A percentile compares a stretch with the other conserved stretches of the same genome.
These are phyloP conservation scores for Lactuca saligna DNA, from an alignment of 129 eudicot genomes.

Conservation along the genomic window DNA sequence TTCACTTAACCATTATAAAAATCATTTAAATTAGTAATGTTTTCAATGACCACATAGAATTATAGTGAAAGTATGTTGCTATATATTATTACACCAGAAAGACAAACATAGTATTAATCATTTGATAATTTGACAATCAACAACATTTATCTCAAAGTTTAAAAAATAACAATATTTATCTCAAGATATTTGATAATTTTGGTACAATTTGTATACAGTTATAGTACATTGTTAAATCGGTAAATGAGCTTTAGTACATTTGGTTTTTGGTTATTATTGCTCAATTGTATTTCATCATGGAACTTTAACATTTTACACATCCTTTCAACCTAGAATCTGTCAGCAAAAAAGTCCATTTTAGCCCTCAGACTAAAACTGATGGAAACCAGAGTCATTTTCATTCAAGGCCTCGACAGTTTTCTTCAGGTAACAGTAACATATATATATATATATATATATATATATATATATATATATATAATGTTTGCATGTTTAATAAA, in stretches of 20 bases:
- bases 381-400: slow-evolving; percentile 55
- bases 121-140: neutral
- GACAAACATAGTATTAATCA: neutral
- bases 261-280: neutral
- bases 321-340: slow-evolving; percentile 56
- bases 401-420: slow-evolving; percentile 51
- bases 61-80: neutral
- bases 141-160: no score
- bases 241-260: neutral
- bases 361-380: slow-evolving; percentile 60
- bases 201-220: neutral
- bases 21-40: no score
- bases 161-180: no score
- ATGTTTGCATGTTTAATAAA: neutral
- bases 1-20: no score
- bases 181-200: no score
- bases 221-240: neutral
- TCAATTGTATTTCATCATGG: neutral
- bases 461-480: neutral
- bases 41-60: neutral
- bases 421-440: slow-evolving; percentile 54
- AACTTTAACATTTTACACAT: neutral
- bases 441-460: neutral
- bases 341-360: slow-evolving; percentile 92
- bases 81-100: neutral